Evolutionary conservation across 164 flowering plant species (phyloP), one percentile per base, ranked within the genome.

Genomic region (Chloranthus sessilifolius): DNA sequence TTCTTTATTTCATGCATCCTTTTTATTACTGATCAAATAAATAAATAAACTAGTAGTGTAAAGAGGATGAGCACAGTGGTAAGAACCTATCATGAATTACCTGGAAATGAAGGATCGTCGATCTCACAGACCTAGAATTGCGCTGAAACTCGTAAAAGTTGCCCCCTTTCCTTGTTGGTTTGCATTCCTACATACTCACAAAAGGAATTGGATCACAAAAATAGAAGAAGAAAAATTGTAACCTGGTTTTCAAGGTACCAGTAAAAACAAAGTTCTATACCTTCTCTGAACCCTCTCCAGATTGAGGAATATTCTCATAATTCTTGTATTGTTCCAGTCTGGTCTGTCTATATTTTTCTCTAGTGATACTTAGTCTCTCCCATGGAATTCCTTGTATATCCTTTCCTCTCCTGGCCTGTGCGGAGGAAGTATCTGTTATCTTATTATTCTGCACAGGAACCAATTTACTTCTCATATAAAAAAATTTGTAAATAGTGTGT

Each of bases 341-440:
- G 44, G 85, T 87, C 52, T 75, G 75, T 53, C 96, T 70, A 52
- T 87, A 87, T 55, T 70, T 75, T 34, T 84, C 85, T 21, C 96
- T 55, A 15, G 85, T 70, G 39, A 84, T 73, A 60, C 74, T 82
- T 46, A 84, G 70, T 40, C 87, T 74, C 8, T 84, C 87, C 95
- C 95, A 87, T 17, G 95, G 95, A 43, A 87, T 87, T 24, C 95
- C 95, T 62, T 87, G 95, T 39, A 87, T 82, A 61, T 87, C 96
- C 54, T 67, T 78, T 17, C 94, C 96, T 60, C 54, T 71, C 61
- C 88, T 72, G 11, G 96, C 94, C 53, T 82, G 74, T 37, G 82
- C 90, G 54, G 94, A 69, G 5, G 85, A 67, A 5, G 94, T 87
- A 66, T 87, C 96, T 12, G 74, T 62, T 30, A 68, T 43, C 54